A percentile compares a stretch with the other conserved stretches of the same genome.
Evolutionary conservation across 1,139 yeast species (phyloP).

Genomic region (Saccharomyces hybrid): DNA sequence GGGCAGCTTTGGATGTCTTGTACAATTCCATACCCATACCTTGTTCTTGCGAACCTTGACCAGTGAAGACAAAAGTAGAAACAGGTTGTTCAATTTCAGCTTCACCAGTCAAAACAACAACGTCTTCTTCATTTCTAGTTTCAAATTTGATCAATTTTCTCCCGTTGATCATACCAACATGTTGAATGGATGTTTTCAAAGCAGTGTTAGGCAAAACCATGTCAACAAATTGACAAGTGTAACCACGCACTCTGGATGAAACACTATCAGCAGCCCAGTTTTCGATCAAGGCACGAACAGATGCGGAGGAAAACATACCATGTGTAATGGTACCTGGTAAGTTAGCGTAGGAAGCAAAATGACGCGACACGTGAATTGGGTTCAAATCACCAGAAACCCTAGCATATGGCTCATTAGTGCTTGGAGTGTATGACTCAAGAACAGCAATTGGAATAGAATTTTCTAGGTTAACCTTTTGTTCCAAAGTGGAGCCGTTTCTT

Average conservation of each 20-base stretch:
- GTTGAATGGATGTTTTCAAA: constrained; percentile 82
- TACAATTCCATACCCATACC: constrained; percentile 99
- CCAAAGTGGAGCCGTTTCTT: constrained; percentile 89
- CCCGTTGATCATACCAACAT: constrained; percentile 97
- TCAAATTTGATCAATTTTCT: constrained; percentile 93
- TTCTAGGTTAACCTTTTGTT: constrained; percentile 87
- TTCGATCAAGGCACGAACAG: constrained; percentile 90
- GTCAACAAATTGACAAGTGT: constrained; percentile 82
- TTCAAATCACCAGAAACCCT: constrained; percentile 96
- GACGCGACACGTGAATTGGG: constrained; percentile 95
- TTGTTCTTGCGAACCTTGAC: constrained; percentile 99
- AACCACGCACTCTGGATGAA: constrained; percentile 92
- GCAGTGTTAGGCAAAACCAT: constrained; percentile 97
- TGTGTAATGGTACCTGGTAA: constrained; percentile 97
- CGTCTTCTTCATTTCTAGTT: constrained; percentile 75
- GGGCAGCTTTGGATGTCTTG: constrained; percentile 84
- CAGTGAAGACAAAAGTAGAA: constrained; percentile 94
- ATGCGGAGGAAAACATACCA: constrained; percentile 97
- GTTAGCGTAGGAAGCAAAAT: constrained; percentile 85
- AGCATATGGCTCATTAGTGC: constrained; percentile 92
- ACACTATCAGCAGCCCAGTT: constrained; percentile 98
- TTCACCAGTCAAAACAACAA: constrained; percentile 79
- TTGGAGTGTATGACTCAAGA: constrained; percentile 39
- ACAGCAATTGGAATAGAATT: constrained; percentile 82
- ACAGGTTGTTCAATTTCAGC: constrained; percentile 98